A percentile compares a stretch with the other conserved stretches of the same genome.
phyloP scores from a whole-genome alignment of 495 filamentous ascomycete genomes.

The Xylaria cubensis region DNA sequence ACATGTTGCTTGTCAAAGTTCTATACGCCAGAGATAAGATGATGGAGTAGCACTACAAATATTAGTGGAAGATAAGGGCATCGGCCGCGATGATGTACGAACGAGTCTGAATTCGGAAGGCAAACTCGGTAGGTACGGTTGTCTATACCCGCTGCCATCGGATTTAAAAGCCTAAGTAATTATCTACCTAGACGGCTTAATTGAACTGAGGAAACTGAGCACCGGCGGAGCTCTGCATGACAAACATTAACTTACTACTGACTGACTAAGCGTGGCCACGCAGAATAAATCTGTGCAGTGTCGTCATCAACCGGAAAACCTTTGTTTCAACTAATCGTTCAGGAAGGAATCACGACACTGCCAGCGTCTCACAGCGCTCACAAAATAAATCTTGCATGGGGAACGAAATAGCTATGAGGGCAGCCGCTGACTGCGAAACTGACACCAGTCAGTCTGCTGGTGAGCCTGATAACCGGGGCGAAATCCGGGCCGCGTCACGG shows the following conservation, averaged over 20 bases:
- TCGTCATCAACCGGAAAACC: background rate
- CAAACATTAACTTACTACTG: background rate
- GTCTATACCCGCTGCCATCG: background rate
- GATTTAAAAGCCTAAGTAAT: background rate
- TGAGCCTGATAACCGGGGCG: background rate
- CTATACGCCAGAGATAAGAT: slow-evolving; percentile 7
- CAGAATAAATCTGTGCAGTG: background rate
- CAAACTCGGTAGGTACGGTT: background rate
- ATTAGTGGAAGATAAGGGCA: background rate
- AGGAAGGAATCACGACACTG: background rate
- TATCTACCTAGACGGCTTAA: background rate
- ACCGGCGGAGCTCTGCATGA: background rate
- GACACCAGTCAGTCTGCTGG: background rate
- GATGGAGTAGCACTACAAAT: background rate
- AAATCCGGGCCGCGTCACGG: background rate
- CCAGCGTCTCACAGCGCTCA: background rate
- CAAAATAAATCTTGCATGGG: background rate
- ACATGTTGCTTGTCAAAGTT: background rate
- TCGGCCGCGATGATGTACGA: background rate
- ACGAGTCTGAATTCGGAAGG: background rate
- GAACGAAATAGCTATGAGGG: background rate
- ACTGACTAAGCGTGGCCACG: slow-evolving; percentile 7
- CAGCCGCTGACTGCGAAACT: background rate
- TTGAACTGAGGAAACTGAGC: too few species aligned
- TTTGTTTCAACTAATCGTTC: background rate